phyloP scores from a whole-genome alignment of 2,329 filamentous ascomycete genomes.

The Beauveria scarabaeidicola region DNA sequence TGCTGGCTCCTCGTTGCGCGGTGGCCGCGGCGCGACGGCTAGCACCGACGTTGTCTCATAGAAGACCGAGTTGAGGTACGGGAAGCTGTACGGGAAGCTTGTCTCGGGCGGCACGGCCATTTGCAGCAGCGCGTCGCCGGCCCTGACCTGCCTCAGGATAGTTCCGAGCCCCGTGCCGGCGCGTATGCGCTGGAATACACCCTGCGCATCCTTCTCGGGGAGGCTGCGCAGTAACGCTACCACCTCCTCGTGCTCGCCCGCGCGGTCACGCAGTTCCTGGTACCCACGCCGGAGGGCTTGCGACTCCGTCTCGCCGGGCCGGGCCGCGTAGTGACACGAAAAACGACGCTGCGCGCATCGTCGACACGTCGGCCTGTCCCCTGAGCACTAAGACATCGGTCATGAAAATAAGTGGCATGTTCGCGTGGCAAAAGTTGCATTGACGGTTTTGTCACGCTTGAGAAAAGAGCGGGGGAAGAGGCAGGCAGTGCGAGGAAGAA shows the following conservation, averaged over 20 bases:
- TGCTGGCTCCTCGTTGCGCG: no score
- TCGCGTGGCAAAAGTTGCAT: no score
- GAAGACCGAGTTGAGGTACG: conserved; percentile 17
- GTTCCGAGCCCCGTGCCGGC: conserved; percentile 22
- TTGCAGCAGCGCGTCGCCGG: conserved; percentile 30
- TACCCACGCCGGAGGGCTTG: conserved; percentile 15
- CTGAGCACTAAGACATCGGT: conserved; percentile 17
- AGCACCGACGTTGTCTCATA: conserved; percentile 13
- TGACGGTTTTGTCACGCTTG: no score
- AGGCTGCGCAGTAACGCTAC: neutral
- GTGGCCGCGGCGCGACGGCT: no score
- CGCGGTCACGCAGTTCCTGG: neutral
- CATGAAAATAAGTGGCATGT: no score
- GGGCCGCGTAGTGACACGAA: conserved; percentile 15
- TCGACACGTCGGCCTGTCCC: conserved; percentile 18
- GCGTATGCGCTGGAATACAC: conserved; percentile 28
- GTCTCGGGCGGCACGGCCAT: conserved; percentile 29
- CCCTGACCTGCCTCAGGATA: conserved; percentile 26
- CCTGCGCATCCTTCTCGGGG: conserved; percentile 21
- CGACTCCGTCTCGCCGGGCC: conserved; percentile 15
- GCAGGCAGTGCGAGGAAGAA: no score
- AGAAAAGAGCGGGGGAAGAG: no score
- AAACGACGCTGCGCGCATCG: conserved; percentile 14
- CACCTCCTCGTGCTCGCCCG: conserved; percentile 15
- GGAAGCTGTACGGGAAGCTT: conserved; percentile 31